Evolutionary conservation across 1,284 basidiomycete species (phyloP).

Genomic region (Rhodotorula mucilaginosa): DNA sequence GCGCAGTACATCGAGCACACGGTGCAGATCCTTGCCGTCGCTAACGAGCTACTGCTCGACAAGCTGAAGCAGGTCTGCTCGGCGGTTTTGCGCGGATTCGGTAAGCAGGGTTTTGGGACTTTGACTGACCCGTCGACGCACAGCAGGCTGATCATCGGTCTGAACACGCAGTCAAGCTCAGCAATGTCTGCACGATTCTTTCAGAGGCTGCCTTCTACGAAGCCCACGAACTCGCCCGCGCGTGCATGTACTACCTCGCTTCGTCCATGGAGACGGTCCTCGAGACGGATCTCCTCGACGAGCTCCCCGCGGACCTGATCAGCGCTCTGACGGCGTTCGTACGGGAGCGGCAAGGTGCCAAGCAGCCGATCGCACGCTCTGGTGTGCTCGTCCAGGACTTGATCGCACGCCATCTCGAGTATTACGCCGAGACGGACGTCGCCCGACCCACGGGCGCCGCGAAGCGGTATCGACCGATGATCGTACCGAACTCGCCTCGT

Average conservation of each 20-base stretch:
- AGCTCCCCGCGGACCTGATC: slow-evolving; percentile 65
- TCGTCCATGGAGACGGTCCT: slow-evolving; percentile 85
- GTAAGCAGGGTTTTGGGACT: slow-evolving; percentile 24
- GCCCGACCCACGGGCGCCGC: slow-evolving; percentile 62
- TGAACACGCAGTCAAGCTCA: slow-evolving; percentile 60
- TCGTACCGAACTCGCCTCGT: slow-evolving; percentile 52
- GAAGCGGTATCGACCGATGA: slow-evolving; percentile 41
- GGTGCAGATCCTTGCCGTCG: slow-evolving; percentile 80
- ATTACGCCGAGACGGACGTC: slow-evolving; percentile 77
- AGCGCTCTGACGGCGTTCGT: slow-evolving; percentile 66
- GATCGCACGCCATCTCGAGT: slow-evolving; percentile 67
- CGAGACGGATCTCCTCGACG: slow-evolving; percentile 73
- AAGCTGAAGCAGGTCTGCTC: slow-evolving; percentile 82
- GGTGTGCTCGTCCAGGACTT: slow-evolving; percentile 59
- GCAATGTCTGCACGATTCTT: slow-evolving; percentile 79
- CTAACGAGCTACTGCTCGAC: slow-evolving; percentile 84
- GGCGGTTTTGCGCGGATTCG: slow-evolving; percentile 59
- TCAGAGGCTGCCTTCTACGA: slow-evolving; percentile 78
- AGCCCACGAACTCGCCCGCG: slow-evolving; percentile 65
- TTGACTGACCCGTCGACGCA: no score
- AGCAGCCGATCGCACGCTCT: slow-evolving; percentile 63
- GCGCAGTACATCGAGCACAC: slow-evolving; percentile 84
- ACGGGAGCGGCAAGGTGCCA: slow-evolving; percentile 62
- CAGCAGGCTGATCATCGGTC: no score
- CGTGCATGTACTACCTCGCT: slow-evolving; percentile 76